Percentiles rank a stretch among this genome's conserved stretches.
These are phyloP conservation scores for Ambrosiella cleistominuta DNA, from an alignment of 2,329 filamentous ascomycete genomes.

Conservation along the genomic window DNA sequence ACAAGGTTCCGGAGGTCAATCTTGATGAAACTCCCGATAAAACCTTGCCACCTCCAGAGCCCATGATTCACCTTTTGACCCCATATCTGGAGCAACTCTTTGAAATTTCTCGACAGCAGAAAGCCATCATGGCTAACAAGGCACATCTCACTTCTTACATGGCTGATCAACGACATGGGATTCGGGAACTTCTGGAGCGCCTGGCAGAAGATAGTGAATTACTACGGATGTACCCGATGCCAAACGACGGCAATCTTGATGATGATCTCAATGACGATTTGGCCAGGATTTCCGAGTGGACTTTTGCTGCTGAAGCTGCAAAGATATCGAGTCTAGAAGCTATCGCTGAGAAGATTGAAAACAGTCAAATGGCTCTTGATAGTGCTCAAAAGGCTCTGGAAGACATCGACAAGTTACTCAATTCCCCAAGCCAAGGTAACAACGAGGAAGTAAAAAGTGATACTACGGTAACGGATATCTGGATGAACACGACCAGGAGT, in stretches of 20 bases:
- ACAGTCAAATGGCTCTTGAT: slow-evolving; percentile 38
- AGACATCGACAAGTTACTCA: slow-evolving; percentile 33
- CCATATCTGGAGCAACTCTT: slow-evolving; percentile 40
- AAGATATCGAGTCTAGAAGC: slow-evolving; percentile 40
- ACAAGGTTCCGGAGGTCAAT: slow-evolving; percentile 8
- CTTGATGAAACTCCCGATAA: not conserved
- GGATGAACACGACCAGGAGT: slow-evolving; percentile 9
- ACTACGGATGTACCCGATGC: slow-evolving; percentile 33
- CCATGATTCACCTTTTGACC: slow-evolving; percentile 29
- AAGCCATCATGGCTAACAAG: slow-evolving; percentile 38
- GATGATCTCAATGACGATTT: slow-evolving; percentile 17
- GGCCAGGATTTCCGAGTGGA: slow-evolving; percentile 36
- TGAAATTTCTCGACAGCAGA: slow-evolving; percentile 36
- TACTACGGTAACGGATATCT: slow-evolving; percentile 13
- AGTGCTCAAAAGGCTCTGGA: slow-evolving; percentile 31
- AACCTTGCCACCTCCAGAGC: slow-evolving; percentile 12
- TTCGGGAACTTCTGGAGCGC: slow-evolving; percentile 31
- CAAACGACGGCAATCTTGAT: slow-evolving; percentile 28
- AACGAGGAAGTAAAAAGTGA: not conserved
- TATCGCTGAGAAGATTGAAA: slow-evolving; percentile 42
- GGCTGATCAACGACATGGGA: slow-evolving; percentile 32
- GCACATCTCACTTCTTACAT: slow-evolving; percentile 35
- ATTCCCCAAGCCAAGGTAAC: slow-evolving; percentile 17
- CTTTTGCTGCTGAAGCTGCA: slow-evolving; percentile 40
- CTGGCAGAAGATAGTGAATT: slow-evolving; percentile 46